Evolutionary conservation across 768 basidiomycete genomes (phyloP), one percentile per base, ranked within the genome.

Genomic region (Imleria badia): DNA sequence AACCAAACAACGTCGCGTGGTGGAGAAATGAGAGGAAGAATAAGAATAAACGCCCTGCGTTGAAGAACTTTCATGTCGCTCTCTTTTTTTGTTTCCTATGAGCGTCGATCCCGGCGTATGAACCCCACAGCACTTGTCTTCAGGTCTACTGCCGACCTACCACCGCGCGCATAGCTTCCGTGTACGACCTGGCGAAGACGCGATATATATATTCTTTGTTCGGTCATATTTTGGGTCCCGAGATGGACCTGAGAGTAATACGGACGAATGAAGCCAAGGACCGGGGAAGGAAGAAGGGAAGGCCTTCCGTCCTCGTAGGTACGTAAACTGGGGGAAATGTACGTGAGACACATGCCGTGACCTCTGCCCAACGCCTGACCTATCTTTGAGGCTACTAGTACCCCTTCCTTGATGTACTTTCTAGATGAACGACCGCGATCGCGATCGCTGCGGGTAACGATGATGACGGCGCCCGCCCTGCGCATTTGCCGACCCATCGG

Each of bases 1-100:
- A 53, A 52, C 45, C 60, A 66, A 66, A 59, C 46, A 60, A 55
- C 49, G 17, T 51, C 58, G 61, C 58, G 19, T 36, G 48, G 42
- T 41, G 43, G 40, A 61, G 51, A 58, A 61, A 56, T 51, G 44
- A 41, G 38, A 31, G 33, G n/a, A 12, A 7, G 6, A 41, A 22
- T 35, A n/a, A 39, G 48, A 40, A 23, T 38, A 55, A 31, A 20
- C 29, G 35, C 20, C 46, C 19, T 33, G 23, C 52, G 49, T 19
- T 42, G 45, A 50, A 57, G 59, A 54, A 54, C 43, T 29, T 48
- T 51, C 62, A 51, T 52, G 43, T 53, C 31, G 23, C 11, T 22
- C 20, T 19, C 22, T 44, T 48, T 42, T 38, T 36, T 48, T 14
- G 6, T 34, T 45, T 51, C 48, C 29, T 42, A 23, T 44, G 45